Evolutionary conservation across 805 yeast genomes (phyloP).

Genomic region (Schizosaccharomyces osmophilus): DNA sequence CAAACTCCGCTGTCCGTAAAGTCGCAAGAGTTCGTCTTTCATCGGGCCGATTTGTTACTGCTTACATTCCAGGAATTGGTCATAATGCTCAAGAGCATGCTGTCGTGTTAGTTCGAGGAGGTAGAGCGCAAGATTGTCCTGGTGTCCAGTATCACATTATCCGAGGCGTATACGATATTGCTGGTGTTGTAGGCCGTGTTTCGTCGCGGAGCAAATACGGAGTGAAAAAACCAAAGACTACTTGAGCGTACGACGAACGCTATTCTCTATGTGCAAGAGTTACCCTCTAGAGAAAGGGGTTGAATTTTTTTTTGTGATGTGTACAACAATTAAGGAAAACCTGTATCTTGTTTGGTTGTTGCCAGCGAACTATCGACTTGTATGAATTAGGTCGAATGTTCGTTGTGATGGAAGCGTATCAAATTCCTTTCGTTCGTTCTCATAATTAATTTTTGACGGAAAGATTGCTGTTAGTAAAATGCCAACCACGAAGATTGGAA

Average conservation of each 20-base stretch:
- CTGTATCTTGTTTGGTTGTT: no score
- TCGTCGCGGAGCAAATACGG: slow-evolving; percentile 87
- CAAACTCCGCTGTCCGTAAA: slow-evolving; percentile 93
- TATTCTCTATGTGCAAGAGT: no score
- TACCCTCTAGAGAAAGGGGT: no score
- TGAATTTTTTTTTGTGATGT: no score
- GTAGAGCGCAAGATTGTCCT: slow-evolving; percentile 90
- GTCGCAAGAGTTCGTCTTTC: slow-evolving; percentile 84
- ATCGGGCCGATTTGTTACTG: slow-evolving; percentile 70
- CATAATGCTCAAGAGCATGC: slow-evolving; percentile 94
- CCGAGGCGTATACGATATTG: slow-evolving; percentile 41
- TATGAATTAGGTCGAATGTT: no score
- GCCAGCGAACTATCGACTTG: no score
- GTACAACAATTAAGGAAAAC: no score
- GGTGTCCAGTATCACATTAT: slow-evolving; percentile 90
- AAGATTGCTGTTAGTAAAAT: no score
- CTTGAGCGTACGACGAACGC: neutral
- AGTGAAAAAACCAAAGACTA: slow-evolving; percentile 25
- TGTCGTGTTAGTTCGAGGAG: slow-evolving; percentile 91
- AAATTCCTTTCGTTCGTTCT: no score
- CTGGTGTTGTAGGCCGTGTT: slow-evolving; percentile 81
- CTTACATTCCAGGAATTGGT: slow-evolving; percentile 95
- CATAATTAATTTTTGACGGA: no score
- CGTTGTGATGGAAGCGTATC: no score
- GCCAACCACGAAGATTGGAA: no score